Conservation (phyloP, 83 land plant genomes). For the Thuja plicata region DNA sequence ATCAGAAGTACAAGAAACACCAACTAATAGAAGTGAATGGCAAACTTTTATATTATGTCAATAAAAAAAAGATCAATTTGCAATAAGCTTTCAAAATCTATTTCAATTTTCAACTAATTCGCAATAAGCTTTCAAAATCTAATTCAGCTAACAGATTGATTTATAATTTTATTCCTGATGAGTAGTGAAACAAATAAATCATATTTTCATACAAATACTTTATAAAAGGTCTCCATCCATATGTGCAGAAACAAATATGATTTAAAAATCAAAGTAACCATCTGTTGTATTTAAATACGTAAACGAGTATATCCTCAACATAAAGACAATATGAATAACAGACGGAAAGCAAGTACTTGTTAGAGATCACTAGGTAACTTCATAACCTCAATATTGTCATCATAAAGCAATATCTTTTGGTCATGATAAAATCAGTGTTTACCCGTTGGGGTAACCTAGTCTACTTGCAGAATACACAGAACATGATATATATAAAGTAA, state of each 20-base stretch:
- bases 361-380: neutral
- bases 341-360: neutral
- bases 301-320: neutral
- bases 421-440: neutral
- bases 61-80: neutral
- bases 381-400: neutral
- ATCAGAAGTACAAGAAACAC: constrained; percentile 3
- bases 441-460: too few species aligned
- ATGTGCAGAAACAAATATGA: neutral
- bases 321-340: neutral
- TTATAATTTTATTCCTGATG: too few species aligned
- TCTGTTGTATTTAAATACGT: neutral
- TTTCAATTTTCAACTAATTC: neutral
- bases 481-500: too few species aligned
- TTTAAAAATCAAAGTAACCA: neutral
- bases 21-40: neutral
- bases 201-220: neutral
- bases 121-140: too few species aligned
- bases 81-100: neutral
- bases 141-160: too few species aligned
- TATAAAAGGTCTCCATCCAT: neutral
- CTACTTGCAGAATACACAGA: too few species aligned
- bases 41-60: neutral
- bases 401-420: neutral
- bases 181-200: neutral